phyloP scores from a whole-genome alignment of 257 asterid genomes.

The Solanum corneliomulleri region DNA sequence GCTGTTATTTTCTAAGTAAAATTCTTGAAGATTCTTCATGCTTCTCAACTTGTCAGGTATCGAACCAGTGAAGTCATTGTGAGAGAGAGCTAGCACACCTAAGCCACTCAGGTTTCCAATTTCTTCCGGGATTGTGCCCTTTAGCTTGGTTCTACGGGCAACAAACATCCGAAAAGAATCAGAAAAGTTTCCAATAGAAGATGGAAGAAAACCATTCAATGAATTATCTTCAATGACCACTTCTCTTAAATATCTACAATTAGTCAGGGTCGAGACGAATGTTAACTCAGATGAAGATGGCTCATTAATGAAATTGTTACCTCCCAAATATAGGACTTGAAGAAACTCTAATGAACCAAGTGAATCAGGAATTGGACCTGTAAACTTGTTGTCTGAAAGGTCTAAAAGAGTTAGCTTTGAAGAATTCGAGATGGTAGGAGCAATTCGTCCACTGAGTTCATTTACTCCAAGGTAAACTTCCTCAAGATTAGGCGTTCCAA shows the following conservation, averaged over 20 bases:
- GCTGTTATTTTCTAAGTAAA: background rate
- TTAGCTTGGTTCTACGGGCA: background rate
- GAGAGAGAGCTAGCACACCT: background rate
- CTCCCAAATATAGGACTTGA: background rate
- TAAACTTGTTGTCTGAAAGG: background rate
- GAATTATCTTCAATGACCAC: background rate
- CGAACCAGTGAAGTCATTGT: background rate
- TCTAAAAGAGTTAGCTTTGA: background rate
- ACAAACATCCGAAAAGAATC: background rate
- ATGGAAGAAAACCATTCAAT: background rate
- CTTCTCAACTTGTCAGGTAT: background rate
- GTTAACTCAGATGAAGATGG: background rate
- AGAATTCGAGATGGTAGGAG: conserved; percentile 11
- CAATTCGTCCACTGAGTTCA: conserved; percentile 7
- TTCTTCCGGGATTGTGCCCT: background rate
- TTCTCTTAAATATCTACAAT: background rate
- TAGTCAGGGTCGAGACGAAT: background rate
- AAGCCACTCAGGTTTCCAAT: background rate
- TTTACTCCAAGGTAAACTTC: background rate
- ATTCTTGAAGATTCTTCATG: background rate
- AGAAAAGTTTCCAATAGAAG: background rate
- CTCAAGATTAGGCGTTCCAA: background rate
- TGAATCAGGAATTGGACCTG: conserved; percentile 12
- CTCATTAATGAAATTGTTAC: background rate
- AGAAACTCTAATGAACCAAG: conserved; percentile 12